Conservation (phyloP, 2,329 filamentous ascomycete species). For the Fusarium odoratissimum region DNA sequence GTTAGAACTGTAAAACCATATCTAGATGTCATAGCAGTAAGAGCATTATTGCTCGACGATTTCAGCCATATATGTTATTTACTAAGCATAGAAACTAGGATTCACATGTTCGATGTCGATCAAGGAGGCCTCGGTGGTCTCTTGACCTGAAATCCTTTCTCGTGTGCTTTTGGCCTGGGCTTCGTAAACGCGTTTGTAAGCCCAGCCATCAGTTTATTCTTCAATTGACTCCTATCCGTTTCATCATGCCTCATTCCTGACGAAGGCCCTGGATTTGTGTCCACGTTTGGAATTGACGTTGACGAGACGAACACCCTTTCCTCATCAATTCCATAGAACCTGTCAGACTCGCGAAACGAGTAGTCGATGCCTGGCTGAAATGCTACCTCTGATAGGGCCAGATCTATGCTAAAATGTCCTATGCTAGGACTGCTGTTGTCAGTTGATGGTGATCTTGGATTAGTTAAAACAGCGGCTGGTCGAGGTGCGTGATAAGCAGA, state of each 20-base stretch:
- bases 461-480: fast-evolving
- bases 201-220: neutral
- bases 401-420: neutral
- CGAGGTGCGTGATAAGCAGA: neutral
- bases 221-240: fast-evolving
- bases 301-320: neutral
- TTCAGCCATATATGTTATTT: neutral
- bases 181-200: neutral
- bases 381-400: neutral
- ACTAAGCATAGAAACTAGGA: neutral
- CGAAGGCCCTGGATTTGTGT: fast-evolving
- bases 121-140: neutral
- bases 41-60: neutral
- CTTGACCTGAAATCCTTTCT: neutral
- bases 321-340: neutral
- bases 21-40: too few relatives aligned
- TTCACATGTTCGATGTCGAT: neutral
- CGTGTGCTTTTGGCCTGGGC: neutral
- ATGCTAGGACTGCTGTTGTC: fast-evolving
- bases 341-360: neutral
- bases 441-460: fast-evolving
- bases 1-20: too few relatives aligned
- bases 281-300: fast-evolving
- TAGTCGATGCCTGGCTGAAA: neutral
- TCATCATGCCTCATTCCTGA: fast-evolving